Conservation (phyloP, 2,329 filamentous ascomycete genomes). For the Kalmusia sp. region DNA sequence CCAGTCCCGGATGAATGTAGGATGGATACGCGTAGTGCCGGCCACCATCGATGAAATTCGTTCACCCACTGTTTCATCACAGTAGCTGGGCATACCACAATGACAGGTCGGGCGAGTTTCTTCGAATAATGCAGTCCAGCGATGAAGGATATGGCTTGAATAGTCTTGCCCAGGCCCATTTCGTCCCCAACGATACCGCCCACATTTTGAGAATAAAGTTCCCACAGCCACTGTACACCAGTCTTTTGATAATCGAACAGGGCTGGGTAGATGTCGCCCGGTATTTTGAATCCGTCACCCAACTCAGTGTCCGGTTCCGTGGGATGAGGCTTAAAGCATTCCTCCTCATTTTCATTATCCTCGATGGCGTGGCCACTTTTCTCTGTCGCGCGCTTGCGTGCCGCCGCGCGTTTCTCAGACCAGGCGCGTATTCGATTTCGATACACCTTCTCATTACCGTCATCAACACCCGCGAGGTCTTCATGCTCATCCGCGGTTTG, state of each 20-base stretch:
- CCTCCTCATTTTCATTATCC: constrained; percentile 55
- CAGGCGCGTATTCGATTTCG: constrained; percentile 77
- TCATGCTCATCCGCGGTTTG: constrained; percentile 48
- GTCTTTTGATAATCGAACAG: constrained; percentile 98
- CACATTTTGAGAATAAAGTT: constrained; percentile 86
- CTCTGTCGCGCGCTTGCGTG: constrained; percentile 58
- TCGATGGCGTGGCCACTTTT: constrained; percentile 31
- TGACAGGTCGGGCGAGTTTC: constrained; percentile 81
- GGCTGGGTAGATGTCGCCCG: constrained; percentile 90
- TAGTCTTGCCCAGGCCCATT: constrained; percentile 98
- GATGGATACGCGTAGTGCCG: constrained; percentile 94
- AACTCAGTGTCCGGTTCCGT: constrained; percentile 78
- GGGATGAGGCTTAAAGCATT: constrained; percentile 90
- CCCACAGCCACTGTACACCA: constrained; percentile 94
- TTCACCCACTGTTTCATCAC: constrained; percentile 98
- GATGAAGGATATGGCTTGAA: constrained; percentile 80
- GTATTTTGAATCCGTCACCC: constrained; percentile 78
- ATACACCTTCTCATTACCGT: constrained; percentile 86
- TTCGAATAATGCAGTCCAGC: constrained; percentile 92
- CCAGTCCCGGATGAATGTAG: constrained; percentile 94
- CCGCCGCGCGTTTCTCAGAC: constrained; percentile 69
- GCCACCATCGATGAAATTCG: constrained; percentile 99
- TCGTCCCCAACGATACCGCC: constrained; percentile 97
- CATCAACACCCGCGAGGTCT: constrained; percentile 74
- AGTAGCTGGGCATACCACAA: constrained; percentile 92